Evolutionary conservation across 441 rosid genomes (phyloP).

Genomic region (Eruca vesicaria): DNA sequence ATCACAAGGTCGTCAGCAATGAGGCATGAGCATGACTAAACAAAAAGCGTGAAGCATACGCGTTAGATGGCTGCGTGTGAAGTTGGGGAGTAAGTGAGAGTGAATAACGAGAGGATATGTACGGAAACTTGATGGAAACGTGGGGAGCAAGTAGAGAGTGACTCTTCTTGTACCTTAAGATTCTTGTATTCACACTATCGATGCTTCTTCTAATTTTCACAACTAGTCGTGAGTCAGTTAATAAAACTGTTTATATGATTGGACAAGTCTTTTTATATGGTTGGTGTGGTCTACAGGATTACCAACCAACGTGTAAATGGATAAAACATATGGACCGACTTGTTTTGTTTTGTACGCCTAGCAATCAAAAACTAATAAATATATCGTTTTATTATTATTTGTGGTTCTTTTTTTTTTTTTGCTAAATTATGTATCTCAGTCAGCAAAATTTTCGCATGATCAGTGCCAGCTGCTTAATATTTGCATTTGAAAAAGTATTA

Average conservation of each 20-base stretch:
- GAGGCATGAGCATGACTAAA: neutral
- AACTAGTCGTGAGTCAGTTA: neutral
- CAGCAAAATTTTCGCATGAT: no score
- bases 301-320: neutral
- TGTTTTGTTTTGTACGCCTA: no score
- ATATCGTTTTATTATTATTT: no score
- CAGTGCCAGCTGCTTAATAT: no score
- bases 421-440: no score
- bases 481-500: no score
- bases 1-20: constrained; percentile 21
- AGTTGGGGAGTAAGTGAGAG: neutral
- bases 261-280: neutral
- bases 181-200: neutral
- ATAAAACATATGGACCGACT: neutral
- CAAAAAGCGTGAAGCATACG: constrained; percentile 5
- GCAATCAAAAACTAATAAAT: no score
- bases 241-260: neutral
- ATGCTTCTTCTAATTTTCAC: neutral
- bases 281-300: neutral
- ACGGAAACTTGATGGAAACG: neutral
- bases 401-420: no score
- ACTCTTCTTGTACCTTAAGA: neutral
- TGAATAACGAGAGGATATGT: neutral
- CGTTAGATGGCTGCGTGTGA: constrained; percentile 7
- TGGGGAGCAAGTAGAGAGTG: neutral